Conservation (phyloP, 2,329 filamentous ascomycete species). For the Magnaporthiopsis rhizophila region DNA sequence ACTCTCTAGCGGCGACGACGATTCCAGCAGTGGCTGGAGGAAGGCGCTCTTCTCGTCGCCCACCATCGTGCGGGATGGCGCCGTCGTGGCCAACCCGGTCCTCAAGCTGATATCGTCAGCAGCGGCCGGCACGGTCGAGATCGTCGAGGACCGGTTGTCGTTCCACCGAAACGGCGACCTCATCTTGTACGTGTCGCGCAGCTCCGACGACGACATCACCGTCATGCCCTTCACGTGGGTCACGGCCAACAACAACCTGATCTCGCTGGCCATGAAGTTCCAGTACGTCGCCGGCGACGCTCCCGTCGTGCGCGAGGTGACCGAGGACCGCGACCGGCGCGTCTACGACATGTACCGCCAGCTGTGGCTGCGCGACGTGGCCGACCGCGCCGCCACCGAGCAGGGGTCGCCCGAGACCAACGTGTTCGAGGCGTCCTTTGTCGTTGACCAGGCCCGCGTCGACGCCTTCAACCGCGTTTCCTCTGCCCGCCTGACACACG, state of each 20-base stretch:
- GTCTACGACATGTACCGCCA: conserved; percentile 99
- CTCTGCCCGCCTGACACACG: no score
- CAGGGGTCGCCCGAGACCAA: conserved; percentile 88
- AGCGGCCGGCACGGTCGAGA: conserved; percentile 73
- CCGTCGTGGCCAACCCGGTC: conserved; percentile 95
- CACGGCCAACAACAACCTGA: conserved; percentile 72
- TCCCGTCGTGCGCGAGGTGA: conserved; percentile 91
- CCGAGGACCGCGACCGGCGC: conserved; percentile 89
- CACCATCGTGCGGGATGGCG: conserved; percentile 87
- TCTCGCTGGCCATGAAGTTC: conserved; percentile 77
- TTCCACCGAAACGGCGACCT: conserved; percentile 84
- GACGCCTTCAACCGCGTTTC: conserved; percentile 92
- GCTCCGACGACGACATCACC: conserved; percentile 64
- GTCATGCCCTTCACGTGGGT: conserved; percentile 91
- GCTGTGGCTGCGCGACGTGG: conserved; percentile 89
- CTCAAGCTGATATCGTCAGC: conserved; percentile 80
- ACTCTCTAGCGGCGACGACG: conserved; percentile 70
- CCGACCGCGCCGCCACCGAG: conserved; percentile 74
- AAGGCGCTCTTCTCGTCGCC: conserved; percentile 91
- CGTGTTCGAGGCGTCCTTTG: conserved; percentile 73
- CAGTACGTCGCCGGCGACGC: conserved; percentile 92
- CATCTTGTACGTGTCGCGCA: conserved; percentile 71
- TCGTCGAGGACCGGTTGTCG: conserved; percentile 77
- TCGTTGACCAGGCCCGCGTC: conserved; percentile 98
- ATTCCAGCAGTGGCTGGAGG: conserved; percentile 67